Evolutionary conservation across 73 alveolate genomes (phyloP).

Genomic region (Tetrahymena malaccensis): DNA sequence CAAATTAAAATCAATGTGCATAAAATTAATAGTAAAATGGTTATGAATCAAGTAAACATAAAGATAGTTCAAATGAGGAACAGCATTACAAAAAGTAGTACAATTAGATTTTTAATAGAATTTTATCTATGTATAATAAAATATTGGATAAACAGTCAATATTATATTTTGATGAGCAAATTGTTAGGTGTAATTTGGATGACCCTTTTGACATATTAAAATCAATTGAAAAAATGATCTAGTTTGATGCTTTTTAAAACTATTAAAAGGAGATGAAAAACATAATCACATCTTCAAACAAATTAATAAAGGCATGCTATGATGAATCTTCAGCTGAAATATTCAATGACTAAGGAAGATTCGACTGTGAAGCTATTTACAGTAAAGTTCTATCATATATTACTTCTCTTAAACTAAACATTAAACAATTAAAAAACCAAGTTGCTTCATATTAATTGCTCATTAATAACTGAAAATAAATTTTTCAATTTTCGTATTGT

Average conservation of each 20-base stretch:
- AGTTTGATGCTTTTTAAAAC: not conserved
- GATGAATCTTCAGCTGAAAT: not conserved
- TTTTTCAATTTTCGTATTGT: too few relatives aligned
- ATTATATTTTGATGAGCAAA: not conserved
- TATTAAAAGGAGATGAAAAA: not conserved
- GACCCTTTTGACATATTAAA: not conserved
- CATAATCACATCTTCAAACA: not conserved
- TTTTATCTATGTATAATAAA: not conserved
- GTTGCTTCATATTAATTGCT: not conserved
- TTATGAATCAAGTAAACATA: not conserved
- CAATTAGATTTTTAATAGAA: not conserved
- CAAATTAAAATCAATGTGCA: not conserved
- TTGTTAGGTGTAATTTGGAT: not conserved
- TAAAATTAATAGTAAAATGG: not conserved
- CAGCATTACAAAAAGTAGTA: not conserved
- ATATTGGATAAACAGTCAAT: not conserved
- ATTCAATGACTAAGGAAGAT: not conserved
- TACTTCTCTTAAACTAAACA: not conserved
- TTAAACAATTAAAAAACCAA: not conserved
- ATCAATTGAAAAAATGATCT: not conserved
- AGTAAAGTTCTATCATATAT: not conserved
- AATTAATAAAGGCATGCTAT: not conserved
- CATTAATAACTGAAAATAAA: not conserved
- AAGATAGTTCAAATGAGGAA: not conserved
- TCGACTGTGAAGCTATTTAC: not conserved